phyloP scores from a whole-genome alignment of 495 filamentous ascomycete genomes.

The Bacidia rubella region DNA sequence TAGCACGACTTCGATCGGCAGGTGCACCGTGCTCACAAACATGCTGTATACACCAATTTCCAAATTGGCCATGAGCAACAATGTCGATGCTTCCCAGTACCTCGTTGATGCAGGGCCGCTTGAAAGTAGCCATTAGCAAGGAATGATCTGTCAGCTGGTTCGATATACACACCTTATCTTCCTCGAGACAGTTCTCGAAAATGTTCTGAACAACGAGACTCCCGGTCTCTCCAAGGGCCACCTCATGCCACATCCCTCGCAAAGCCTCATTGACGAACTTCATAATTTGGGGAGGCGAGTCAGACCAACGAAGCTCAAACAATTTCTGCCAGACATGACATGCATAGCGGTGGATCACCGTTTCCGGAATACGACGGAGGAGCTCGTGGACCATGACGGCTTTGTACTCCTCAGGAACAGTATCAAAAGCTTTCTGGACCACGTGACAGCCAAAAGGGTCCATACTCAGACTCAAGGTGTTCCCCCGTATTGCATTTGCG shows the following conservation, averaged over 20 bases:
- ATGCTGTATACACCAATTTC: slow-evolving; percentile 99
- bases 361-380: slow-evolving; percentile 89
- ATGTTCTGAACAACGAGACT: slow-evolving; percentile 98
- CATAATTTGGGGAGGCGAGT: slow-evolving; percentile 95
- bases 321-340: slow-evolving; percentile 99
- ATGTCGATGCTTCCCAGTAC: slow-evolving; percentile 88
- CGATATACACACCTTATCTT: slow-evolving; percentile 68
- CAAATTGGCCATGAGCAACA: slow-evolving; percentile 95
- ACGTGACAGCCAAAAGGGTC: slow-evolving; percentile 98
- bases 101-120: slow-evolving; percentile 95
- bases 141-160: slow-evolving; percentile 23
- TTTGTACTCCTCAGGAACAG: slow-evolving; percentile 93
- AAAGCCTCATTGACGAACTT: slow-evolving; percentile 93
- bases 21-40: slow-evolving; percentile 95
- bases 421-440: slow-evolving; percentile 95
- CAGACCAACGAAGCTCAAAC: slow-evolving; percentile 93
- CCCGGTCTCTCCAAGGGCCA: slow-evolving; percentile 90
- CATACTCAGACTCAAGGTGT: slow-evolving; percentile 89
- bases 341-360: slow-evolving; percentile 93
- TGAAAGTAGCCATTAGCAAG: not conserved
- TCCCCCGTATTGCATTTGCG: slow-evolving; percentile 86
- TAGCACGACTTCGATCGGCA: slow-evolving; percentile 77
- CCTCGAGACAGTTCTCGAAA: slow-evolving; percentile 96
- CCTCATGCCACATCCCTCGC: slow-evolving; percentile 96
- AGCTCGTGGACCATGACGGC: slow-evolving; percentile 96